phyloP scores from a whole-genome alignment of 1,139 yeast species.

The Lodderomyces pseudojiufengensis region DNA sequence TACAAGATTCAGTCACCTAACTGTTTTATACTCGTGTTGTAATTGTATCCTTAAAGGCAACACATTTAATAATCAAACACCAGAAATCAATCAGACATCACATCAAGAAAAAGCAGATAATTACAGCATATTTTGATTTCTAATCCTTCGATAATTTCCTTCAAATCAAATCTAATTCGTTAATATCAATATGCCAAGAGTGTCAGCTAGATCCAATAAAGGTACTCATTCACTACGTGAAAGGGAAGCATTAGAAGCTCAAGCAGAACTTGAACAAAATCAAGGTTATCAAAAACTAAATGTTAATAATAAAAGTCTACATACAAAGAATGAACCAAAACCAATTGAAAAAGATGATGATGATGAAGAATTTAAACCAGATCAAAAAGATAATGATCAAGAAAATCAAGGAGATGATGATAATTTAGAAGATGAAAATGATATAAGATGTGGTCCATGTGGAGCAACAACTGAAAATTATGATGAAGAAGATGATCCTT shows the following conservation, averaged over 20 bases:
- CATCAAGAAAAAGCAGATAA: no score
- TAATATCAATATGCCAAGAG: slow-evolving; percentile 21
- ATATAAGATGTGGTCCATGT: slow-evolving; percentile 62
- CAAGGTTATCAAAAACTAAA: not conserved
- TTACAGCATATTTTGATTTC: no score
- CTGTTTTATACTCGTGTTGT: no score
- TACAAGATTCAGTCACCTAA: no score
- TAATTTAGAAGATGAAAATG: slow-evolving; percentile 36
- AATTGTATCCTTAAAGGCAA: no score
- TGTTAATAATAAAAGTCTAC: slow-evolving; percentile 6
- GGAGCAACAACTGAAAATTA: slow-evolving; percentile 63
- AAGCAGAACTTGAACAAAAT: not conserved
- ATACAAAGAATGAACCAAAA: not conserved
- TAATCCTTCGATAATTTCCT: no score
- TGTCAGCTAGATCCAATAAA: slow-evolving; percentile 38
- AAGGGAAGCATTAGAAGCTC: not conserved
- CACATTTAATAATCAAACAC: no score
- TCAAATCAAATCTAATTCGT: no score
- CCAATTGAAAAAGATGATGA: not conserved
- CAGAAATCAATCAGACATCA: no score
- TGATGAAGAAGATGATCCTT: slow-evolving; percentile 55
- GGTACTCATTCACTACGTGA: slow-evolving; percentile 35
- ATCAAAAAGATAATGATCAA: slow-evolving; percentile 13
- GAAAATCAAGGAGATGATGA: slow-evolving; percentile 17
- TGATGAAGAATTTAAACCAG: slow-evolving; percentile 12